A percentile compares a stretch with the other conserved stretches of the same genome.
Evolutionary conservation across 2,329 filamentous ascomycete genomes (phyloP).

Genomic region (Scorias spongiosa): DNA sequence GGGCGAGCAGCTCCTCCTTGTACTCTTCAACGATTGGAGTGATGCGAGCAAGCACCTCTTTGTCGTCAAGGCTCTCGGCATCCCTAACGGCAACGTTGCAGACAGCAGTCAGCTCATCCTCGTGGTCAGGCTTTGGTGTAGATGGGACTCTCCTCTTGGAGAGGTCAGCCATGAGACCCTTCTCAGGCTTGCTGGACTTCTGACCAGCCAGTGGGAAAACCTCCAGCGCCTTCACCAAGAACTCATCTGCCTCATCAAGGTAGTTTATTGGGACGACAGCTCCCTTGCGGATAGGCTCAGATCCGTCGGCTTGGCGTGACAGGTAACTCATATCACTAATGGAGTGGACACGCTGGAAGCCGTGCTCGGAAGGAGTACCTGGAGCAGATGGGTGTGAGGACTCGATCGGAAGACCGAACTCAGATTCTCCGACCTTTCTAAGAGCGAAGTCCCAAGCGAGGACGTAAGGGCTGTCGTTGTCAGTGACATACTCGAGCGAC

Average conservation of each 20-base stretch:
- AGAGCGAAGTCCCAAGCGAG: constrained; percentile 94
- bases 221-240: constrained; percentile 70
- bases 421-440: constrained; percentile 79
- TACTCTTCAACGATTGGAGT: constrained; percentile 59
- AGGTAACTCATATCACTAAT: constrained; percentile 96
- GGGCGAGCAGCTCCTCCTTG: constrained; percentile 69
- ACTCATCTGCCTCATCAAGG: constrained; percentile 84
- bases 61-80: constrained; percentile 67
- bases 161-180: constrained; percentile 53
- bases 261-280: constrained; percentile 89
- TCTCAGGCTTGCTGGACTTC: constrained; percentile 29
- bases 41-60: constrained; percentile 64
- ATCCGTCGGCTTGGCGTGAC: constrained; percentile 46
- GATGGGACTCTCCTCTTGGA: constrained; percentile 49
- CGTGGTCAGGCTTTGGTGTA: constrained; percentile 32
- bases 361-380: constrained; percentile 44
- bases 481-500: constrained; percentile 72
- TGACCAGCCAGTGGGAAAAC: constrained; percentile 44
- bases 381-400: constrained; percentile 61
- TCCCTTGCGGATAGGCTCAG: constrained; percentile 73
- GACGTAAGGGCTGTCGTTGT: constrained; percentile 59
- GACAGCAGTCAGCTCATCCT: constrained; percentile 77
- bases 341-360: constrained; percentile 74
- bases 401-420: constrained; percentile 68
- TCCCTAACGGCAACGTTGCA: constrained; percentile 86